Base-by-base conservation (phyloP, 805 yeast species). In the Yamadazyma nakazawae region DNA sequence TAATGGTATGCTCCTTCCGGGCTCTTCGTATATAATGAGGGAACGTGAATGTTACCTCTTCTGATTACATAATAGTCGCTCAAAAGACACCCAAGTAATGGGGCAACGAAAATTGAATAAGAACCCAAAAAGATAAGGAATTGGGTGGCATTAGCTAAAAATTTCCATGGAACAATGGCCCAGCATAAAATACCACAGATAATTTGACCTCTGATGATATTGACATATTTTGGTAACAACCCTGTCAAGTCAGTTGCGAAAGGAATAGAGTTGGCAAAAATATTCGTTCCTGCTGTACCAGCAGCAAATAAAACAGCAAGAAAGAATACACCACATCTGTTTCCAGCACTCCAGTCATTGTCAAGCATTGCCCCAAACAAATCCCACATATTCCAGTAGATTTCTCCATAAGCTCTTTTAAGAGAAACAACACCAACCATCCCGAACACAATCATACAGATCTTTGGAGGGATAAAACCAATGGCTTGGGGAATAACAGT, bases 371-470 rank as follows among this genome's bases (percentile, higher is more conserved):
- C 64, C 12, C 47, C 42, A 32, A 57, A 36, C 31, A 60, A 46
- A 26, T 55, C 63, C 64, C 64, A 61, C 55, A 56, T 56, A 35
- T 53, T 60, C 65, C 65, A 61, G 43, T 61, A 61, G 2, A 55
- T 51, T 5, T 36, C 45, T 17, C 63, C 56, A 39, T 53, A 51
- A 18, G 53, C 53, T 37, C 54, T 48, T 21, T 40, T 34, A 13
- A 53, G 31, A 4, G 53, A 43, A 28, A 34, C 38, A 8, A 49
- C 42, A n/a, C 45, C 24, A 25, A 46, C 47, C 54, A 53, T 51
- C 10, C 54, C 56, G 16, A 53, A 39, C 1, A 53, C 11, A 21
- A 53, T 28, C 2, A 53, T 48, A 18, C 47, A 19, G 21, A 51
- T 41, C 30, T 53, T 51, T 5, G 54, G 26, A 18, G 54, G 54